Percentiles rank a stretch among this genome's conserved stretches.
Evolutionary conservation across 768 basidiomycete species (phyloP).

Genomic region (Lyophyllum semitale): DNA sequence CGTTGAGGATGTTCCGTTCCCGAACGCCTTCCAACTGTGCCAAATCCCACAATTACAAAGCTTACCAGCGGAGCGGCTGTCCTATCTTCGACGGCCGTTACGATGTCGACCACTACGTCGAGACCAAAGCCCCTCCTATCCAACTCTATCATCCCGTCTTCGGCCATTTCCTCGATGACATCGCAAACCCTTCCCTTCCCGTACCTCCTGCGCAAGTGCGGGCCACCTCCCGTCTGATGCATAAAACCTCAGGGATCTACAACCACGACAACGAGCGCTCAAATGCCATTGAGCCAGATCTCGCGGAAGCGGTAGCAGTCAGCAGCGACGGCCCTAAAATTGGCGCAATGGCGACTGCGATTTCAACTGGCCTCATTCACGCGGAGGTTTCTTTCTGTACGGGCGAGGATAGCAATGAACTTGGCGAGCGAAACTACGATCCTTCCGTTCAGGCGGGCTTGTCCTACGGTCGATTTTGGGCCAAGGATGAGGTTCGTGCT

Average conservation of each 20-base stretch:
- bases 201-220: not conserved
- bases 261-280: no score
- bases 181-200: not conserved
- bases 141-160: not conserved
- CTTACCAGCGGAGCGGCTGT: not conserved
- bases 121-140: not conserved
- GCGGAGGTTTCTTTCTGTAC: not conserved
- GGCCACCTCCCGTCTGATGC: not conserved
- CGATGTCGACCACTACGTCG: not conserved
- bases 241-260: no score
- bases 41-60: no score
- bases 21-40: no score
- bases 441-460: constrained; percentile 1
- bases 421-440: not conserved
- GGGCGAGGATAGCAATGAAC: not conserved
- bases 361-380: not conserved
- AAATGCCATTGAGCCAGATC: no score
- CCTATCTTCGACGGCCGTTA: not conserved
- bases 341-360: not conserved
- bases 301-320: no score
- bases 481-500: not conserved
- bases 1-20: constrained; percentile 11
- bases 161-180: not conserved
- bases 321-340: not conserved
- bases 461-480: not conserved